Base-by-base conservation (phyloP, 306 rosid genomes). In the Casuarina equisetifolia region DNA sequence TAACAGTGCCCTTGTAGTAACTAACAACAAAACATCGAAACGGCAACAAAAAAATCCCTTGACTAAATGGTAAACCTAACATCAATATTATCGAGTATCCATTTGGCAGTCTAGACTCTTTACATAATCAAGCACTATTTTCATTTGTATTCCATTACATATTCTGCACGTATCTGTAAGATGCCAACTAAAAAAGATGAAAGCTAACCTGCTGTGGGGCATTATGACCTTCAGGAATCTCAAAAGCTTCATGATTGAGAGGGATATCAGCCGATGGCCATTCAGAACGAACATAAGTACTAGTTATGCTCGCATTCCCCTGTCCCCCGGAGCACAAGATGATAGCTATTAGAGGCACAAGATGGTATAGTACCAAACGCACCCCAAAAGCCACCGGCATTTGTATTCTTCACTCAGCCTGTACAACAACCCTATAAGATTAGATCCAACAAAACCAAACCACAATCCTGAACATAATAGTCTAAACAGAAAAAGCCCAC, bases 141-240 rank as follows among this genome's bases (percentile, higher is more conserved):
- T 36, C 8, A 2, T 20, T 16, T 57, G 36, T 20, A 25, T 7
- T 7, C 32, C 4, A 62, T 2, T 15, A 12, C 11, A 0, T 11
- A 62, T 12, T 62, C 13, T 35, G 17, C 4, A 36, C 44, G 17
- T 38, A 36, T 62, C 13, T 62, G 19, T 4, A 62, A 36, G 69
- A 4, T 11, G 5, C 69, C 69, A 62, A 62, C 13, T 42, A 42
- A 66, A 1, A 42, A 7, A 48, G n/a, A 72, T 43, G 76, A 61
- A 52, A 45, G 55, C 72, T 79, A 81, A 91, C 98, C 84, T 95
- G 99, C 76, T 95, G 97, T 74, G 99, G 97, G 40, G 97, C 93
- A 82, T 95, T 95, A 42, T 87, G 74, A 69, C 93, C 96, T 55
- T 82, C 76, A 45, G 98, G 96, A 73, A 88, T 78, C 25, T 91